These are phyloP conservation scores for Pleurozium schreberi DNA, from an alignment of 225 moss, liverwort and hornwort species.

Conservation along the genomic window DNA sequence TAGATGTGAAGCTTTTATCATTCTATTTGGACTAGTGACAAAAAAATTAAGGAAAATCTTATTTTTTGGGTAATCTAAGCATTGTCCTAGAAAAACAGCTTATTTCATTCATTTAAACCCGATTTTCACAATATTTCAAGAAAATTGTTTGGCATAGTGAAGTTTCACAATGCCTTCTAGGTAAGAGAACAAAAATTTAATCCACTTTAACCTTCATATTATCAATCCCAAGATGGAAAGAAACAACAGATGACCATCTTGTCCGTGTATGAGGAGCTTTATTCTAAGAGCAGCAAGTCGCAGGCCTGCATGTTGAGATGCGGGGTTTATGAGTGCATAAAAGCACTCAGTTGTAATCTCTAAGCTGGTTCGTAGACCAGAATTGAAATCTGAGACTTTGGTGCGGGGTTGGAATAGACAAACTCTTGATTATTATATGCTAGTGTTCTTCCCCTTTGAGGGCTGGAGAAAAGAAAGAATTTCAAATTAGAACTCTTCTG, in stretches of 20 bases:
- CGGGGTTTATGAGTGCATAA: not conserved
- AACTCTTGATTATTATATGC: not conserved
- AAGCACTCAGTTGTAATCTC: not conserved
- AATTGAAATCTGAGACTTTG: not conserved
- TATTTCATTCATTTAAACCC: too few species aligned
- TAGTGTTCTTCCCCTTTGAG: not conserved
- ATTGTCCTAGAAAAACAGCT: too few species aligned
- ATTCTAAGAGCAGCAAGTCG: not conserved
- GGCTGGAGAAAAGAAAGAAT: not conserved
- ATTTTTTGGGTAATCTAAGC: too few species aligned
- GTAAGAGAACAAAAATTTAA: too few species aligned
- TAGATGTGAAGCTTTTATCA: too few species aligned
- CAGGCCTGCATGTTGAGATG: not conserved
- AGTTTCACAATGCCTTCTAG: not conserved
- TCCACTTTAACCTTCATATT: not conserved
- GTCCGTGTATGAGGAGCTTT: not conserved
- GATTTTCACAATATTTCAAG: too few species aligned
- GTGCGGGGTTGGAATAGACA: not conserved
- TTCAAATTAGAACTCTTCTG: slow-evolving; percentile 9
- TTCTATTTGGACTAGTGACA: too few species aligned
- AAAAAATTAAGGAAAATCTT: too few species aligned
- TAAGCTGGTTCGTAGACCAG: not conserved
- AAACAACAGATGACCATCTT: too few species aligned
- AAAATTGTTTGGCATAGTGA: too few species aligned
- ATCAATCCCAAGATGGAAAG: not conserved